Evolutionary conservation across 345 rosid genomes (phyloP), one percentile per base, ranked within the genome.

Genomic region (Lumnitzera racemosa): DNA sequence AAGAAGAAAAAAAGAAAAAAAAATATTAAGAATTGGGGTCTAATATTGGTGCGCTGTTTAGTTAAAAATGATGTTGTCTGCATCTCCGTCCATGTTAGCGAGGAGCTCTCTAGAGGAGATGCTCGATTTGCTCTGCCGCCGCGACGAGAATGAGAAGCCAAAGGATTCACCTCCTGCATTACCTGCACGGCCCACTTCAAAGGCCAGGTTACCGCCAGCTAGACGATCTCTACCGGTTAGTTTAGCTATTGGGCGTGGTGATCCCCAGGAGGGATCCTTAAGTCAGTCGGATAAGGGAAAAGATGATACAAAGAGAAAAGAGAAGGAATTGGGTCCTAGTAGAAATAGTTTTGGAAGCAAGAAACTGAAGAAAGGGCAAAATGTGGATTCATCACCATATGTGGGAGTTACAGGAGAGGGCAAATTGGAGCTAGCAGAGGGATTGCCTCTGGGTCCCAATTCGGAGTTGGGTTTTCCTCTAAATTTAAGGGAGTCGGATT

Each of bases 41-140:
- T 24, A 15, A 9, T 7, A 15, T 48, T 14, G 53, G 23, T 25
- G 46, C 55, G 52, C 27, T 17, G 31, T 25, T n/a, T 16, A 25
- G 43, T 36, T 36, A 27, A 11, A 20, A 47, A 91, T 82, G 85
- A 94, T 88, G 95, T 61, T 94, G 65, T 89, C 98, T 12, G 77
- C 90, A 36, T 86, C 97, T 47, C 95, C 96, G 4, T 55, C 77
- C 13, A 63, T 74, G 11, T 61, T 80, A 68, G 79, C 79, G 54
- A 86, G 83, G 68, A 90, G 97, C 78, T 94, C 99, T n/a, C 69
- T 94, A 24, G 99, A 94, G 82, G 99, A 81, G 80, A 94, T 94
- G 99, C 71, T 94, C 31, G 97, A 87, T 31, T 83, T 92, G 13
- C 81, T 94, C 46, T 77, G 91, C 59, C 74, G 73, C 70, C 82